These are phyloP conservation scores for Carallia brachiata DNA, from an alignment of 345 rosid species.

Conservation along the genomic window DNA sequence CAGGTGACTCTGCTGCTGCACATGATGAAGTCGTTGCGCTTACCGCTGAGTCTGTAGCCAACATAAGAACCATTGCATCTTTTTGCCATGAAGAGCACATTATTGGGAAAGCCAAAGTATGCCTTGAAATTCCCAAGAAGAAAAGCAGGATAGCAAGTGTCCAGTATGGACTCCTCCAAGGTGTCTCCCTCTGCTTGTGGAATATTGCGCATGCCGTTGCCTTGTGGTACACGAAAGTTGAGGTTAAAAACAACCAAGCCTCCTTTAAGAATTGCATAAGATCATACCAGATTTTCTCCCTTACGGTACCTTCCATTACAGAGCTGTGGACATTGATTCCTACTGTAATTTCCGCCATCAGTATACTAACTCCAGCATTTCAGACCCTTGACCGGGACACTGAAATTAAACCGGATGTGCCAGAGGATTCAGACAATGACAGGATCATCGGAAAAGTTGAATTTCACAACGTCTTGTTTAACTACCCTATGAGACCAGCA, in stretches of 20 bases:
- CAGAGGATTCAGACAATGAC: slow-evolving; percentile 16
- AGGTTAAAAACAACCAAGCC: slow-evolving; percentile 39
- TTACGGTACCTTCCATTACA: slow-evolving; percentile 68
- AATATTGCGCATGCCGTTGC: slow-evolving; percentile 75
- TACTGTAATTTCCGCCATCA: slow-evolving; percentile 50
- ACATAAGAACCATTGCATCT: slow-evolving; percentile 60
- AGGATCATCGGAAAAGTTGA: slow-evolving; percentile 40
- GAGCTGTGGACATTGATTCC: slow-evolving; percentile 69
- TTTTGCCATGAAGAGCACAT: slow-evolving; percentile 61
- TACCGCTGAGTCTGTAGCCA: slow-evolving; percentile 52
- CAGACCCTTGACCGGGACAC: slow-evolving; percentile 53
- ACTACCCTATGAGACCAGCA: slow-evolving; percentile 56
- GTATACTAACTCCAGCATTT: slow-evolving; percentile 48
- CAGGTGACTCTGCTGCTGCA: slow-evolving; percentile 50
- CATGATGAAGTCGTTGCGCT: slow-evolving; percentile 45
- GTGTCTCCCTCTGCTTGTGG: slow-evolving; percentile 61
- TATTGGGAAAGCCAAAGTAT: slow-evolving; percentile 37
- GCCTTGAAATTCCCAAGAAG: slow-evolving; percentile 36
- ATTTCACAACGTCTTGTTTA: slow-evolving; percentile 44
- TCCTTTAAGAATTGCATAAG: slow-evolving; percentile 44
- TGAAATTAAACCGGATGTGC: slow-evolving; percentile 45
- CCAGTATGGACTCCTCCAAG: slow-evolving; percentile 60
- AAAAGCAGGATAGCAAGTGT: slow-evolving; percentile 43
- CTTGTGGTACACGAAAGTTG: slow-evolving; percentile 54
- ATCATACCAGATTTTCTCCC: slow-evolving; percentile 68